These are phyloP conservation scores for Chaetomium fimeti DNA, from an alignment of 495 filamentous ascomycete species.

Conservation along the genomic window DNA sequence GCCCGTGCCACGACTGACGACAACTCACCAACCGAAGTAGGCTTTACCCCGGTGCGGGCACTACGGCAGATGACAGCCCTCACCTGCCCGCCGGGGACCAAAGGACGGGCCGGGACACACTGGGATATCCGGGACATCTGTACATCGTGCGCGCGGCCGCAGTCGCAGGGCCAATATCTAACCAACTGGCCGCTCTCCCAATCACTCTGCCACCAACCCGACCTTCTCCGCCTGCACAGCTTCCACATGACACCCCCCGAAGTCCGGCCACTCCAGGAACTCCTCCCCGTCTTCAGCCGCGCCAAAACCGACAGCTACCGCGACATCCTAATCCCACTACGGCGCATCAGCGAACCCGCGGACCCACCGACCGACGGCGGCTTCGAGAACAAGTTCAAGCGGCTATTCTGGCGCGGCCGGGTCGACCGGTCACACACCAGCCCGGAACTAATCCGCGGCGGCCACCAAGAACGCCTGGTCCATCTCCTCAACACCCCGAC, in stretches of 20 bases:
- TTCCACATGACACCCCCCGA: conserved; percentile 65
- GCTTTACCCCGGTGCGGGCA: conserved; percentile 39
- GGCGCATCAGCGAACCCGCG: conserved; percentile 40
- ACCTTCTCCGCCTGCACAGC: conserved; percentile 70
- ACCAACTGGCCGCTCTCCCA: conserved; percentile 62
- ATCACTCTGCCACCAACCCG: conserved; percentile 76
- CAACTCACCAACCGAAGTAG: background rate
- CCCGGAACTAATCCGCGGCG: conserved; percentile 39
- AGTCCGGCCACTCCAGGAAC: conserved; percentile 58
- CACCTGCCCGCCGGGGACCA: conserved; percentile 59
- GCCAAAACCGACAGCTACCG: conserved; percentile 62
- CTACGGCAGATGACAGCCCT: conserved; percentile 53
- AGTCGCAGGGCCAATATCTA: conserved; percentile 67
- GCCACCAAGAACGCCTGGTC: conserved; percentile 60
- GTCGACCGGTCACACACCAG: conserved; percentile 31
- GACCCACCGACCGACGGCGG: conserved; percentile 2
- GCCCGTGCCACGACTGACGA: background rate
- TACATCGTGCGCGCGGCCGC: conserved; percentile 59
- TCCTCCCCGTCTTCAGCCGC: conserved; percentile 73
- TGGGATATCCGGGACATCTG: conserved; percentile 60
- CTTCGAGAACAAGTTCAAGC: conserved; percentile 54
- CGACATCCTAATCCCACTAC: conserved; percentile 80
- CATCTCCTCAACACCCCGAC: conserved; percentile 57
- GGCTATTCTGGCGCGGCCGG: conserved; percentile 63
- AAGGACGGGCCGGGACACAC: conserved; percentile 51